Percentiles rank a stretch among this genome's conserved stretches.
phyloP scores from a whole-genome alignment of 345 rosid genomes.

The Turritis glabra region DNA sequence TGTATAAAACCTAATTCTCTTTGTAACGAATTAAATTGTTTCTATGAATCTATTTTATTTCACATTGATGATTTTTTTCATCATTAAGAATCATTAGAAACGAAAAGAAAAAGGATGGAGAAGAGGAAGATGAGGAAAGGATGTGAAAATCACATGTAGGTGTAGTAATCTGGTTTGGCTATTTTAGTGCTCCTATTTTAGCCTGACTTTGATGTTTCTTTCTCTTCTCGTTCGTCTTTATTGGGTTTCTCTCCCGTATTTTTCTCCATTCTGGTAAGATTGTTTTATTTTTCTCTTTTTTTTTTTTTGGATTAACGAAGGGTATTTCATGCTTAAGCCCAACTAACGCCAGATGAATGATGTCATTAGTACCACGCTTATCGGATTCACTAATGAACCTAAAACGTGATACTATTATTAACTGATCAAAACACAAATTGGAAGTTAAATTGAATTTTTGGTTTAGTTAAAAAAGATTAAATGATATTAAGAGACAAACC shows the following conservation, averaged over 20 bases:
- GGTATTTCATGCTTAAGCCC: background rate
- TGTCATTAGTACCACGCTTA: background rate
- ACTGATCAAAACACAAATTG: too few relatives aligned
- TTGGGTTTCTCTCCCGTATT: background rate
- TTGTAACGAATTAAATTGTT: background rate
- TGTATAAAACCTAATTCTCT: background rate
- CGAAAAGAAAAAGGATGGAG: background rate
- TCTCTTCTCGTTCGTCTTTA: constrained; percentile 4
- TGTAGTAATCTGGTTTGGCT: constrained; percentile 25
- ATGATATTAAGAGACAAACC: background rate
- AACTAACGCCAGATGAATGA: background rate
- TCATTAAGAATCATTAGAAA: background rate
- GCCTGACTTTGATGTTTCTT: constrained; percentile 29
- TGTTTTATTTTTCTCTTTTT: background rate
- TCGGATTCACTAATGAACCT: background rate
- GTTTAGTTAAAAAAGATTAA: too few relatives aligned
- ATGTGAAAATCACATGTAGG: constrained; percentile 13
- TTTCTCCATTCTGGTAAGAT: background rate
- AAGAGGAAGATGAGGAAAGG: background rate
- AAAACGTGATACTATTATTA: background rate
- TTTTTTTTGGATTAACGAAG: background rate
- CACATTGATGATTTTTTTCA: background rate
- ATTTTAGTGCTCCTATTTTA: constrained; percentile 23
- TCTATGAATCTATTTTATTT: background rate
- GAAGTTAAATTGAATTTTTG: too few relatives aligned